Conservation (phyloP, 148 eudicot genomes). For the Chenopodium formosanum region DNA sequence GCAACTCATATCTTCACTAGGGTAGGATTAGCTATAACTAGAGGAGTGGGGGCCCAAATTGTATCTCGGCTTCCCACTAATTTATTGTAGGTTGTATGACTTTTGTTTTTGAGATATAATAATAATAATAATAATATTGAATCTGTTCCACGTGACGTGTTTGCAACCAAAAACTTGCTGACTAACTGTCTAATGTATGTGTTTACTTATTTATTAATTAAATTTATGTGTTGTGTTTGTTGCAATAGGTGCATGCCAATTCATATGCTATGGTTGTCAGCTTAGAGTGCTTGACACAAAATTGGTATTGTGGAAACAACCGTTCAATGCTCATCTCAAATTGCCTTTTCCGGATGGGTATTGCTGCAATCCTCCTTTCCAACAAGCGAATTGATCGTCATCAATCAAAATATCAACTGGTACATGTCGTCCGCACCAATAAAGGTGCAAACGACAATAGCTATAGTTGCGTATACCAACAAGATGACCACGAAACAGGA, state of each 20-base stretch:
- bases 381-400: constrained; percentile 23
- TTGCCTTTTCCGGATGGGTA: constrained; percentile 32
- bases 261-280: constrained; percentile 31
- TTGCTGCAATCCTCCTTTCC: constrained; percentile 30
- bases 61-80: too few relatives aligned
- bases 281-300: constrained; percentile 25
- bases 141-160: too few relatives aligned
- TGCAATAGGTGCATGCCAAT: constrained; percentile 28
- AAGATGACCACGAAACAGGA: constrained; percentile 13
- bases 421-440: constrained; percentile 32
- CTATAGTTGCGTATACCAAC: constrained; percentile 21
- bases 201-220: neutral
- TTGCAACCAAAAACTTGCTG: too few relatives aligned
- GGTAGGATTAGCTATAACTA: too few relatives aligned
- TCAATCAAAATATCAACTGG: constrained; percentile 27
- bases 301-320: constrained; percentile 35
- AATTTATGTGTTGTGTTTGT: neutral
- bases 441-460: constrained; percentile 27
- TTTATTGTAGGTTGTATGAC: too few relatives aligned
- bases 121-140: too few relatives aligned
- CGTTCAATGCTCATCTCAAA: constrained; percentile 38
- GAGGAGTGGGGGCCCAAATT: too few relatives aligned
- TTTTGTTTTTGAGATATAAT: too few relatives aligned
- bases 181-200: neutral
- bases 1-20: too few relatives aligned